Conservation (phyloP, 1,139 yeast genomes). For the Yamadazyma sp. region DNA sequence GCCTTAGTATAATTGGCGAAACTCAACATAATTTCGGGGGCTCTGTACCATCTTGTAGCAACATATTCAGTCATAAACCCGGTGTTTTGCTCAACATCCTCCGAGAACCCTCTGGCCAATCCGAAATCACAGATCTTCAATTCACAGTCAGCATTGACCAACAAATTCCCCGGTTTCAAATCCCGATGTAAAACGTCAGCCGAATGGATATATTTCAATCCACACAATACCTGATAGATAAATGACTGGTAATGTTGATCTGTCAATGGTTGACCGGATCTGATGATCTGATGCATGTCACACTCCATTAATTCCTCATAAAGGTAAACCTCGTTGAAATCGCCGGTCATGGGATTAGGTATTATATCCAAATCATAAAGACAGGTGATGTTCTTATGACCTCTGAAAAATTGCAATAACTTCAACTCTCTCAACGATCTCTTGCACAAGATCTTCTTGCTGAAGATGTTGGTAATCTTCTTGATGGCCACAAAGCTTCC, state of each 20-base stretch:
- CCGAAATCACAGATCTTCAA: slow-evolving; percentile 97
- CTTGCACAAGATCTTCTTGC: slow-evolving; percentile 83
- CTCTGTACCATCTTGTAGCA: slow-evolving; percentile 97
- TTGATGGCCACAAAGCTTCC: slow-evolving; percentile 78
- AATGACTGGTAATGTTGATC: slow-evolving; percentile 95
- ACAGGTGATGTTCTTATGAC: slow-evolving; percentile 91
- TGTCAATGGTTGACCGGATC: slow-evolving; percentile 90
- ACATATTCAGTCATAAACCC: slow-evolving; percentile 95
- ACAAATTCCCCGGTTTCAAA: slow-evolving; percentile 87
- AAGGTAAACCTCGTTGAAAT: slow-evolving; percentile 85
- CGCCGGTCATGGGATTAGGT: slow-evolving; percentile 63
- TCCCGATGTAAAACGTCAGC: slow-evolving; percentile 96
- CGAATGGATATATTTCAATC: slow-evolving; percentile 83
- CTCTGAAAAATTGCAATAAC: slow-evolving; percentile 85
- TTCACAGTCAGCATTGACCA: slow-evolving; percentile 96
- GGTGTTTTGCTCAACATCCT: slow-evolving; percentile 80
- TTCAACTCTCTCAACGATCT: slow-evolving; percentile 88
- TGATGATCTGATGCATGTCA: slow-evolving; percentile 94
- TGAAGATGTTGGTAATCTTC: slow-evolving; percentile 88
- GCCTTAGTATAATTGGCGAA: slow-evolving; percentile 94
- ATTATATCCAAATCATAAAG: slow-evolving; percentile 91
- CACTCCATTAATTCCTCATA: slow-evolving; percentile 98
- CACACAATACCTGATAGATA: slow-evolving; percentile 88
- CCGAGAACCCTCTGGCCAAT: slow-evolving; percentile 90
- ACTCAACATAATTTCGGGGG: slow-evolving; percentile 95